Percentiles rank a stretch among this genome's conserved stretches.
These are phyloP conservation scores for Sphaerosporella brunnea DNA, from an alignment of 495 filamentous ascomycete species.

Conservation along the genomic window DNA sequence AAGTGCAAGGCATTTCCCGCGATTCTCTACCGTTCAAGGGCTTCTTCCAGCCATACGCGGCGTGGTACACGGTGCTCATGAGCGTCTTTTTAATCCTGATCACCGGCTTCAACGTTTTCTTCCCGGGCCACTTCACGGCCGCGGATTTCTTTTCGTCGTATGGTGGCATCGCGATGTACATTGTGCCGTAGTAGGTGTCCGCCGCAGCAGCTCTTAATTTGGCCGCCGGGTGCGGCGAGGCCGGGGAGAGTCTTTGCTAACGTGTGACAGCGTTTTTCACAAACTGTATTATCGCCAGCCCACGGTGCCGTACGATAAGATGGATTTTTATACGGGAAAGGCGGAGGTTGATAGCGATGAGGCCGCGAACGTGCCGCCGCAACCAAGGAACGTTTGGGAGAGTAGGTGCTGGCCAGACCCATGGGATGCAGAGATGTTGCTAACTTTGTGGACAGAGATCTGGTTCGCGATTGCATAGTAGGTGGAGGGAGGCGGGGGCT, in stretches of 20 bases:
- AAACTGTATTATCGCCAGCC: not conserved
- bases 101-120: conserved; percentile 26
- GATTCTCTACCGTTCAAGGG: conserved; percentile 25
- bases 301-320: not conserved
- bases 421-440: not conserved
- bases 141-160: conserved; percentile 25
- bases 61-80: conserved; percentile 26
- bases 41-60: conserved; percentile 27
- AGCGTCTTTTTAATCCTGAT: conserved; percentile 13
- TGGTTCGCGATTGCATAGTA: conserved; percentile 1
- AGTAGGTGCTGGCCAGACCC: not conserved
- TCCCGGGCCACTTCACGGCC: conserved; percentile 22
- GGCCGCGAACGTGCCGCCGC: not conserved
- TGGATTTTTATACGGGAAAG: conserved; percentile 8
- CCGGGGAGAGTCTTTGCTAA: not conserved
- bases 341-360: conserved; percentile 16
- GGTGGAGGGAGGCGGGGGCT: too few relatives aligned
- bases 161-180: not conserved
- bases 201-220: too few relatives aligned
- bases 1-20: conserved; percentile 27
- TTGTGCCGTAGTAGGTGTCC: conserved; percentile 4
- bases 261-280: not conserved
- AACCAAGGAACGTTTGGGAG: conserved; percentile 2
- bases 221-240: too few relatives aligned
- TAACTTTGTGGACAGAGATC: not conserved